Percentiles rank a stretch among this genome's conserved stretches.
Conservation (phyloP, 2,329 filamentous ascomycete genomes). For the Cyphellophora attinorum region DNA sequence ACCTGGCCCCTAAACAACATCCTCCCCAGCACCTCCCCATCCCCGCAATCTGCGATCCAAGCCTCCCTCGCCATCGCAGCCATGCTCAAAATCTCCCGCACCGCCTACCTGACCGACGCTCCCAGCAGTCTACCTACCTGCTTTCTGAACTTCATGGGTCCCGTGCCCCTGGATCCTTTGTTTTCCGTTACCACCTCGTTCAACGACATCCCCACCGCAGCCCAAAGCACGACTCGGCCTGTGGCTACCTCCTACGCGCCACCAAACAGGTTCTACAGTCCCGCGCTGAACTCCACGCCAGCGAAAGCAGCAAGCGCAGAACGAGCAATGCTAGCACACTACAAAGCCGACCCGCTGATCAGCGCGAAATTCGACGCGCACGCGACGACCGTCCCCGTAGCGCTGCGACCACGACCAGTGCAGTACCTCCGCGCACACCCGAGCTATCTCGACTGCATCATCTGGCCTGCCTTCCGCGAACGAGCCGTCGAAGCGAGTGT, state of each 20-base stretch:
- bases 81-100: constrained; percentile 9
- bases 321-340: too few species aligned
- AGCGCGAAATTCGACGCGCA: constrained; percentile 8
- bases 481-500: constrained; percentile 9
- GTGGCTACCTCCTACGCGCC: too few species aligned
- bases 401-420: constrained; percentile 9
- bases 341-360: constrained; percentile 5
- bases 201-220: constrained; percentile 1
- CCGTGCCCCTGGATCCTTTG: constrained; percentile 3
- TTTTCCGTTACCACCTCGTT: background rate
- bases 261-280: too few species aligned
- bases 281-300: too few species aligned
- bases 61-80: constrained; percentile 12
- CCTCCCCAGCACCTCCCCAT: constrained; percentile 6
- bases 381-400: constrained; percentile 4
- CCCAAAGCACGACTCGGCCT: too few species aligned
- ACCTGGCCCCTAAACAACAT: constrained; percentile 9
- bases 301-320: too few species aligned
- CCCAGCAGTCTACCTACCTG: constrained; percentile 11
- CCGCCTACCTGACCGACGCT: constrained; percentile 15
- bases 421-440: constrained; percentile 12
- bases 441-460: constrained; percentile 14
- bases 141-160: constrained; percentile 6
- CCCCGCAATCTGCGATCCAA: too few species aligned
- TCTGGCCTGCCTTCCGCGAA: constrained; percentile 14